Base-by-base conservation (phyloP, 192 early-diverging fungal species). In the Haplosporangium gracile region DNA sequence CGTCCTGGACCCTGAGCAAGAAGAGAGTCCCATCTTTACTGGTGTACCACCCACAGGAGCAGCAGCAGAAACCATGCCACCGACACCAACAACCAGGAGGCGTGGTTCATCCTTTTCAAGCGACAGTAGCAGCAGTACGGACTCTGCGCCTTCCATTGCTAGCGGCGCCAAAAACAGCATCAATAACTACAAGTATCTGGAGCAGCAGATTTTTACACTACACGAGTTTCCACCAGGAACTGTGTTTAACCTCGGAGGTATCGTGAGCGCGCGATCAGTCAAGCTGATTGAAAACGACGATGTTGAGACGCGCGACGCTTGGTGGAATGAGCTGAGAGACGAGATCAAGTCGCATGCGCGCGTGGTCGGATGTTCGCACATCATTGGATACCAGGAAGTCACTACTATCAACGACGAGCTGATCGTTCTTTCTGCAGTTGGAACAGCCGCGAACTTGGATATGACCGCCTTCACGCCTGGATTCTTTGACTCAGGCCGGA, bases 261-360 rank as follows among this genome's bases (percentile, higher is more conserved):
- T 88, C 20, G 87, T 88, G 2, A 83, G 81, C 49, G 87, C 87
- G 10, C 47, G 87, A n/a, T 88, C 88, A 13, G 87, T 89, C 60
- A 89, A 88, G 68, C 39, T 89, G 13, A 88, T 89, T 38, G 85
- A 88, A n/a, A 85, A 89, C 57, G 85, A 89, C 38, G 82, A 83
- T 70, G 78, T 78, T 11, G 85, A 89, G 60, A 82, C 83, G 7
- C 65, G 88, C 9, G 85, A 89, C 29, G 72, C 85, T 16, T 88
- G 87, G 85, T 89, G 87, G 85, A 68, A 89, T 15, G 96, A 97
- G 85, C 83, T 97, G 20, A 88, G 96, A 45, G 95, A 95, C 40
- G 96, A 97, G 82, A 94, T 97, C 86, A 95, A 95, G 74, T 88
- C 89, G 47, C 96, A 97, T 77, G 95, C 95, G 18, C 76, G 92